Evolutionary conservation across 371 early-diverging fungal species (phyloP).

Genomic region (Parasitella parasitica): DNA sequence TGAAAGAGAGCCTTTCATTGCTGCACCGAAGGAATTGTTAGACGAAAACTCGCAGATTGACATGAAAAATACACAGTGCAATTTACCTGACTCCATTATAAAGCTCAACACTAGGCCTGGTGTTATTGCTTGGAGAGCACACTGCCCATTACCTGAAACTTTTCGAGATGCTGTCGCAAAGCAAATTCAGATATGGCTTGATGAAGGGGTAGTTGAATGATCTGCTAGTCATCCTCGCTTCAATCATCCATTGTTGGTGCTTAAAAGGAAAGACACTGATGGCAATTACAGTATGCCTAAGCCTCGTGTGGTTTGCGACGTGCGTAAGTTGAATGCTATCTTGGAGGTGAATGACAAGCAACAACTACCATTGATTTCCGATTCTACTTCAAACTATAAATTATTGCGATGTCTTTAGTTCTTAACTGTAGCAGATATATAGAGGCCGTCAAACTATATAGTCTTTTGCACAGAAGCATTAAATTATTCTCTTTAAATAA

Average conservation of each 20-base stretch:
- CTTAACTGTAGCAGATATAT: too few species aligned
- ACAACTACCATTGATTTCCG: background rate
- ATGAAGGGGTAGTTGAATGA: conserved; percentile 4
- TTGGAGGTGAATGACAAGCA: background rate
- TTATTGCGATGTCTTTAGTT: too few species aligned
- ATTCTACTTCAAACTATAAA: too few species aligned
- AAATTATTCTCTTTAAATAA: too few species aligned
- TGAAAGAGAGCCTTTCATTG: background rate
- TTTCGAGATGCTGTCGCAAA: background rate
- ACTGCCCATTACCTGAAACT: background rate
- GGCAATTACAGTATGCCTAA: background rate
- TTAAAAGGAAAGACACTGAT: background rate
- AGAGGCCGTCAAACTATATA: too few species aligned
- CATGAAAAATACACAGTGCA: background rate
- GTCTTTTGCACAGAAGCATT: too few species aligned
- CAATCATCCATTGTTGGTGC: background rate
- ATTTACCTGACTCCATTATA: conserved; percentile 1
- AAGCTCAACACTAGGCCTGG: background rate
- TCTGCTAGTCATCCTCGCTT: background rate
- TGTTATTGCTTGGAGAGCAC: background rate
- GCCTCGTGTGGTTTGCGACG: conserved; percentile 2
- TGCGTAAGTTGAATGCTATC: conserved; percentile 1
- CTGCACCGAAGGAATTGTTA: background rate
- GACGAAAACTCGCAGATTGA: background rate
- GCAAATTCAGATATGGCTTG: conserved; percentile 5